These are phyloP conservation scores for Phytophthora pluvialis DNA, from an alignment of 352 stramenopile genomes.

Conservation along the genomic window DNA sequence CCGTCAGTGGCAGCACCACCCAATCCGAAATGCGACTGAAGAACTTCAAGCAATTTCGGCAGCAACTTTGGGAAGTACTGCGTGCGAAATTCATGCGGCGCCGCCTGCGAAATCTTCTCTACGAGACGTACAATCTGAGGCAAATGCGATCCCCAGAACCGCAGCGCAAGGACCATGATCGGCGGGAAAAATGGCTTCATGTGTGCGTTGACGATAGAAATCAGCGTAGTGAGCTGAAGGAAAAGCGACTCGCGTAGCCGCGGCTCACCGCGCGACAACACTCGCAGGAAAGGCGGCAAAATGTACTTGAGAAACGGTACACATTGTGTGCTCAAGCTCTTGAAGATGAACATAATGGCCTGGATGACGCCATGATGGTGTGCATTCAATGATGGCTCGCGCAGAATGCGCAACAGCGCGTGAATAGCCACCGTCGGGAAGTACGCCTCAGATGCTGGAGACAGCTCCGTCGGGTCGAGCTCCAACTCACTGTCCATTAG, in stretches of 20 bases:
- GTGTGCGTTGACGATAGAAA: slow-evolving; percentile 95
- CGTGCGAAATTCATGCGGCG: slow-evolving; percentile 77
- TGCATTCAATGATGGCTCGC: slow-evolving; percentile 94
- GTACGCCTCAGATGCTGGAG: slow-evolving; percentile 91
- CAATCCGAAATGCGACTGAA: slow-evolving; percentile 82
- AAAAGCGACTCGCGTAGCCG: slow-evolving; percentile 96
- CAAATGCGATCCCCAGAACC: slow-evolving; percentile 97
- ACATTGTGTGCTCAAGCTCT: slow-evolving; percentile 94
- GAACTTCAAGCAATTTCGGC: slow-evolving; percentile 87
- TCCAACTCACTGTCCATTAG: slow-evolving; percentile 68
- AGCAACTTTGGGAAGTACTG: slow-evolving; percentile 91
- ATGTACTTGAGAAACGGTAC: slow-evolving; percentile 98
- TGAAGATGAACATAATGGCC: slow-evolving; percentile 99
- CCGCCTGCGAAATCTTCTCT: slow-evolving; percentile 87
- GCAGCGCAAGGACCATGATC: slow-evolving; percentile 96
- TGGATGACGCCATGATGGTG: slow-evolving; percentile 98
- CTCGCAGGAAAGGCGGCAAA: slow-evolving; percentile 96
- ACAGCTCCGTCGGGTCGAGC: slow-evolving; percentile 73
- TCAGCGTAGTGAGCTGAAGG: slow-evolving; percentile 95
- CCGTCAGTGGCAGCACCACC: slow-evolving; percentile 61
- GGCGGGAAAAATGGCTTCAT: slow-evolving; percentile 96
- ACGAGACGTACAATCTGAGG: slow-evolving; percentile 96
- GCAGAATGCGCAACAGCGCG: slow-evolving; percentile 96
- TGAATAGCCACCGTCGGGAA: slow-evolving; percentile 98
- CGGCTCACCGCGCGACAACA: slow-evolving; percentile 91